Evolutionary conservation across 345 rosid species (phyloP).

Genomic region (Melastoma malabathricum): DNA sequence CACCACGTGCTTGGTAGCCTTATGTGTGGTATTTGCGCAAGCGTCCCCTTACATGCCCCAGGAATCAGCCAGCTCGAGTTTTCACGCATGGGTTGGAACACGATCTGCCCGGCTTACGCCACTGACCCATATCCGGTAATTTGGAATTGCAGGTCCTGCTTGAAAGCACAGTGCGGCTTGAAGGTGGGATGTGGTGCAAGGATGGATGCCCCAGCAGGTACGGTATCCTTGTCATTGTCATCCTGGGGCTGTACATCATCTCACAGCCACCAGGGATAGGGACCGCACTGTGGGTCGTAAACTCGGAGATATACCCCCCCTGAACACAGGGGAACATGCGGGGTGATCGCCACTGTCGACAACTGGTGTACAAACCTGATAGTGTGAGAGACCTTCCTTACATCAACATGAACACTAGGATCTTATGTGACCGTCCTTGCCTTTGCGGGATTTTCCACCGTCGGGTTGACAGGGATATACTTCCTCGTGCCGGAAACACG

Average conservation of each 20-base stretch:
- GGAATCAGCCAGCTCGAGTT: conserved; percentile 18
- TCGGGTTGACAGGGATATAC: conserved; percentile 47
- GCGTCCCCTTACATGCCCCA: conserved; percentile 50
- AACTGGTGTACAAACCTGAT: conserved; percentile 78
- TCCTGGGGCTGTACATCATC: conserved; percentile 64
- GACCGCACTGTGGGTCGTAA: conserved; percentile 75
- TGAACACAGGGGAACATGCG: conserved; percentile 68
- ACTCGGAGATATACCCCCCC: conserved; percentile 77
- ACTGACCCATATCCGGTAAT: too few relatives aligned
- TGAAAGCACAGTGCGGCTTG: conserved; percentile 42
- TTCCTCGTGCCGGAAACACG: conserved; percentile 75
- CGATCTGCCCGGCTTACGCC: conserved; percentile 48
- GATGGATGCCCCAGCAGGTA: conserved; percentile 76
- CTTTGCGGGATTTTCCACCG: conserved; percentile 49
- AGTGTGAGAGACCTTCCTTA: conserved; percentile 65
- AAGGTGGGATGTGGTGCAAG: conserved; percentile 58
- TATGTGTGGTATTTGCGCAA: conserved; percentile 38
- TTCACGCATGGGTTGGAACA: conserved; percentile 31
- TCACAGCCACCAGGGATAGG: conserved; percentile 90
- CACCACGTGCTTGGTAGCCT: conserved; percentile 35
- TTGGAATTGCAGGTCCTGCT: conserved; percentile 67
- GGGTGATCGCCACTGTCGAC: conserved; percentile 83
- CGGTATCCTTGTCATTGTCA: conserved; percentile 62
- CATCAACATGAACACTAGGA: conserved; percentile 55
- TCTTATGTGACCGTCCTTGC: conserved; percentile 63